Evolutionary conservation across 306 rosid genomes (phyloP).

Genomic region (Inga leiocalycina): DNA sequence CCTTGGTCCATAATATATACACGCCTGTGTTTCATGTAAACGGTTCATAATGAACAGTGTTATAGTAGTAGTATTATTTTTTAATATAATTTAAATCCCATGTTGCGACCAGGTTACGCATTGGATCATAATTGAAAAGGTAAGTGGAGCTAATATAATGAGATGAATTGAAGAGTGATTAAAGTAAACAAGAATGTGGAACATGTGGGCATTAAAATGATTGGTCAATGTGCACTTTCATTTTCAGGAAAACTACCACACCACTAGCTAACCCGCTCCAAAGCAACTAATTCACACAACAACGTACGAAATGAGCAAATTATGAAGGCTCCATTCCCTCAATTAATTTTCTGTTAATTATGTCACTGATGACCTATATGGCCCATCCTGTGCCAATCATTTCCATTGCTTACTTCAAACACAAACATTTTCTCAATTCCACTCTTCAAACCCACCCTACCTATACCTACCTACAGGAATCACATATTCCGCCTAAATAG

Average conservation of each 20-base stretch:
- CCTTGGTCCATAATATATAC: not conserved
- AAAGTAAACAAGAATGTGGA: not conserved
- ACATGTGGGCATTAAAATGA: not conserved
- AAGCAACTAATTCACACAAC: not conserved
- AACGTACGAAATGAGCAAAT: not conserved
- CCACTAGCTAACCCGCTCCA: not conserved
- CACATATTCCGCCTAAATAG: not conserved
- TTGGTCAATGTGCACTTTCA: not conserved
- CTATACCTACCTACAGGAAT: not conserved
- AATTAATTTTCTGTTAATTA: conserved; percentile 22
- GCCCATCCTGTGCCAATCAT: not conserved
- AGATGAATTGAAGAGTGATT: not conserved
- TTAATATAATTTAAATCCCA: not conserved
- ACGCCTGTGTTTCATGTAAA: too few relatives aligned
- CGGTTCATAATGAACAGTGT: not conserved
- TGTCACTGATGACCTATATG: conserved; percentile 36
- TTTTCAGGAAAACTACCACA: conserved; percentile 18
- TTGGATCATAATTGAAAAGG: not conserved
- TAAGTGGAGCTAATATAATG: not conserved
- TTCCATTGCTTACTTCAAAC: not conserved
- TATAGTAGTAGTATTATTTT: not conserved
- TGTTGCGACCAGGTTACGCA: conserved; percentile 32
- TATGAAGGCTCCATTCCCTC: conserved; percentile 14
- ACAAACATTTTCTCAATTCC: not conserved
- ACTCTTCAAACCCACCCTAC: not conserved